These are phyloP conservation scores for Globisporangium megalacanthum DNA, from an alignment of 352 stramenopile species.

Conservation along the genomic window DNA sequence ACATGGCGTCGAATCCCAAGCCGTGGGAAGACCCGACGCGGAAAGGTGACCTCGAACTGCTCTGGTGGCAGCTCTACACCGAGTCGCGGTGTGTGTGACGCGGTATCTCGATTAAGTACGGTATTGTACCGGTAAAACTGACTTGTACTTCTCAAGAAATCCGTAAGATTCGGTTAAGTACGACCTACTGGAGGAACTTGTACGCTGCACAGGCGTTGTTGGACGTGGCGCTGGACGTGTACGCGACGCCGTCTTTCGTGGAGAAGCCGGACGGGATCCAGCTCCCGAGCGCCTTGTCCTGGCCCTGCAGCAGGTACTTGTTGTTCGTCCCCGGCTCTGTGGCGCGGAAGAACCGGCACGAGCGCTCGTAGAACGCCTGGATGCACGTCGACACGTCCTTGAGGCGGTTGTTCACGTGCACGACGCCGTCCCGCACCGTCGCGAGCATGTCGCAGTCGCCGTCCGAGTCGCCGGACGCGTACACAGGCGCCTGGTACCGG, in stretches of 20 bases:
- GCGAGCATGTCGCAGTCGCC: slow-evolving; percentile 62
- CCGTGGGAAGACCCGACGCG: slow-evolving; percentile 29
- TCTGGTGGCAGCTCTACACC: slow-evolving; percentile 42
- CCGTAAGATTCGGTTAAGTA: no score
- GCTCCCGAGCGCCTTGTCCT: slow-evolving; percentile 53
- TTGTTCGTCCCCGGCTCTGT: slow-evolving; percentile 37
- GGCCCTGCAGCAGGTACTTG: slow-evolving; percentile 51
- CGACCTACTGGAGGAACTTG: slow-evolving; percentile 24
- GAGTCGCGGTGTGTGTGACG: slow-evolving; percentile 14
- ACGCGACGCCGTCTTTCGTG: slow-evolving; percentile 45
- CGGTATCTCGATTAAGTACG: no score
- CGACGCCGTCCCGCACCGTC: slow-evolving; percentile 48
- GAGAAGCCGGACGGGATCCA: slow-evolving; percentile 68
- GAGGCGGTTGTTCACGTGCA: slow-evolving; percentile 63
- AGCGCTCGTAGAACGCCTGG: slow-evolving; percentile 54
- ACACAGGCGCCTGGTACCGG: slow-evolving; percentile 42
- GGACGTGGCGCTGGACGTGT: slow-evolving; percentile 33
- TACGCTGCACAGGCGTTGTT: slow-evolving; percentile 32
- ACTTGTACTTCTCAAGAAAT: no score
- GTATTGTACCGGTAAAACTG: no score
- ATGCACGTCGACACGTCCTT: slow-evolving; percentile 46
- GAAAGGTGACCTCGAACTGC: slow-evolving; percentile 39
- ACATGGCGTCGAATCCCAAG: slow-evolving; percentile 38
- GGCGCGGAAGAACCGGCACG: slow-evolving; percentile 41
- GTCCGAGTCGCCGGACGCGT: slow-evolving; percentile 43